Percentiles rank a stretch among this genome's conserved stretches.
phyloP scores from a whole-genome alignment of 1,284 basidiomycete genomes.

The Cutaneotrichosporon sp. region DNA sequence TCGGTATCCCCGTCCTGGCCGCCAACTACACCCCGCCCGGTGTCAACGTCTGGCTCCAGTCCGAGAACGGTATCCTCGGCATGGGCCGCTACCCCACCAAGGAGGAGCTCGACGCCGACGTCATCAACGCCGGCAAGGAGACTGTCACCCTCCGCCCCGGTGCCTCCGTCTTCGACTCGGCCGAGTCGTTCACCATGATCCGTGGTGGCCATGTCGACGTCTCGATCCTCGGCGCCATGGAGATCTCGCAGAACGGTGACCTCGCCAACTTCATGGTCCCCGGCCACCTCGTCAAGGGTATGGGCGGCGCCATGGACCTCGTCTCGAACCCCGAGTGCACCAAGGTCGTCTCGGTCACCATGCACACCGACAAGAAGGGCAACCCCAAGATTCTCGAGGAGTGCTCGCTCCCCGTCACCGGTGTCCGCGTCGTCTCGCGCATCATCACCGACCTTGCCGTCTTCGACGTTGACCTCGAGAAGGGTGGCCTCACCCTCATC shows the following conservation, averaged over 20 bases:
- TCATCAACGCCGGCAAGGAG: conserved; percentile 96
- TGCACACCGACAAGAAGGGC: conserved; percentile 80
- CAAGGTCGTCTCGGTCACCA: conserved; percentile 54
- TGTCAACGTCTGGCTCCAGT: conserved; percentile 88
- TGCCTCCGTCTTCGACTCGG: conserved; percentile 76
- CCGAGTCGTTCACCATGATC: conserved; percentile 80
- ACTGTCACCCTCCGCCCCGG: conserved; percentile 90
- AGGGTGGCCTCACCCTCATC: conserved; percentile 67
- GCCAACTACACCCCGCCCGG: conserved; percentile 76
- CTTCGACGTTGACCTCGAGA: conserved; percentile 78
- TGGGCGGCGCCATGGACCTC: conserved; percentile 95
- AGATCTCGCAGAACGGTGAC: conserved; percentile 89
- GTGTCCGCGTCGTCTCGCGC: conserved; percentile 77
- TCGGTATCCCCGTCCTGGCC: conserved; percentile 91
- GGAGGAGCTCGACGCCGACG: conserved; percentile 86
- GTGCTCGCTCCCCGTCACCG: conserved; percentile 84
- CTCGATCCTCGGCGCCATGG: conserved; percentile 86
- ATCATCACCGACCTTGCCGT: conserved; percentile 91
- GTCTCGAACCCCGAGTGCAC: conserved; percentile 88
- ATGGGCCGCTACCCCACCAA: conserved; percentile 93
- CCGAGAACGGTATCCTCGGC: conserved; percentile 91
- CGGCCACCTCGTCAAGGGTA: conserved; percentile 85
- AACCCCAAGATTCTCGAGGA: conserved; percentile 80
- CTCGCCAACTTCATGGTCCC: conserved; percentile 98
- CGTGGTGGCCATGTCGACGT: conserved; percentile 94